Conservation (phyloP, 73 alveolate species). For the Uronychia setigera region DNA sequence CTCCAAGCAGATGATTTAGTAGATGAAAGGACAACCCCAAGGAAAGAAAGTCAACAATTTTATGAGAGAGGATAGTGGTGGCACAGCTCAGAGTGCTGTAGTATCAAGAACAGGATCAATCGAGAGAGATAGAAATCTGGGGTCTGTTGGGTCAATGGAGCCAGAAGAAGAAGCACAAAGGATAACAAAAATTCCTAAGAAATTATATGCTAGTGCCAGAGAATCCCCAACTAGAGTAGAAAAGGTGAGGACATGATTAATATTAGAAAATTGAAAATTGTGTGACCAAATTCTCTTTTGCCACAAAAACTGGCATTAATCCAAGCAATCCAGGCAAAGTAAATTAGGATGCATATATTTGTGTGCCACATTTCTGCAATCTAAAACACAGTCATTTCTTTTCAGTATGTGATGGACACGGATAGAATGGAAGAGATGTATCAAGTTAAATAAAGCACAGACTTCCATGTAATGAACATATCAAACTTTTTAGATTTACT, state of each 20-base stretch:
- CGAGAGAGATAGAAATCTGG: background rate
- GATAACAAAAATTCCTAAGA: background rate
- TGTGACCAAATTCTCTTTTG: background rate
- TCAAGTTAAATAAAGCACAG: slow-evolving; percentile 9
- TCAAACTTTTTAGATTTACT: background rate
- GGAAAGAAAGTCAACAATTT: background rate
- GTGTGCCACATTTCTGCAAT: background rate
- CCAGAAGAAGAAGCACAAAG: background rate
- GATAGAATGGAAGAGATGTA: slow-evolving; percentile 29
- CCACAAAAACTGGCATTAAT: background rate
- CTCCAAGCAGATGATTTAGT: background rate
- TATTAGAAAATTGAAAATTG: background rate
- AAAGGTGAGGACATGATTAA: background rate
- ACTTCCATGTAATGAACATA: slow-evolving; percentile 24
- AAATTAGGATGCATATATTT: background rate
- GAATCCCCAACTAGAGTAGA: background rate
- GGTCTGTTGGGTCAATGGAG: background rate
- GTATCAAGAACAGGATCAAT: background rate
- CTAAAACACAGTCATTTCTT: slow-evolving; percentile 4
- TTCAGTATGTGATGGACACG: slow-evolving; percentile 44
- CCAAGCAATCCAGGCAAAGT: background rate
- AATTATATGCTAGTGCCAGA: background rate
- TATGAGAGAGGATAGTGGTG: background rate
- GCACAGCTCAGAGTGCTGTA: background rate
- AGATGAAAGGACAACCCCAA: background rate